Evolutionary conservation across 768 basidiomycete genomes (phyloP).

Genomic region (Chiua virens): DNA sequence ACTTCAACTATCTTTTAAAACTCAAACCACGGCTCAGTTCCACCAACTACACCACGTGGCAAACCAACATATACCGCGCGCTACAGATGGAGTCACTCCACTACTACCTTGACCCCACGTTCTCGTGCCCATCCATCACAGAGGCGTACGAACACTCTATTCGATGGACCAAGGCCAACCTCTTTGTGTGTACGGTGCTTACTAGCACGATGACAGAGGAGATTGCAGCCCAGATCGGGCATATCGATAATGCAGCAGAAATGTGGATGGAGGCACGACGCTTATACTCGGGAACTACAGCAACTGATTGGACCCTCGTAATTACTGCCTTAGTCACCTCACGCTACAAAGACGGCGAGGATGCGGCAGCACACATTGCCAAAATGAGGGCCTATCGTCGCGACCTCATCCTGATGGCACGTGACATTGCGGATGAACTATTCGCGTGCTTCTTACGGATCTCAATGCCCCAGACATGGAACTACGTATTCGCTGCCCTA

Average conservation of each 20-base stretch:
- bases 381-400: not conserved
- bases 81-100: not conserved
- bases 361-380: not conserved
- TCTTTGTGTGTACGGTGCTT: not conserved
- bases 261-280: not conserved
- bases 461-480: slow-evolving; percentile 15
- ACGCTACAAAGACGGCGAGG: not conserved
- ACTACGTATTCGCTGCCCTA: slow-evolving; percentile 12
- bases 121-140: no score
- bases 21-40: not conserved
- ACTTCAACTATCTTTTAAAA: not conserved
- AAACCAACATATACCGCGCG: not conserved
- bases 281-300: not conserved
- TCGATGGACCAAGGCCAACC: not conserved
- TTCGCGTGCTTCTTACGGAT: slow-evolving; percentile 6
- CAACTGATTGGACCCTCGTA: not conserved
- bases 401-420: not conserved
- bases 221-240: not conserved
- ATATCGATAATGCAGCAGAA: not conserved
- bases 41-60: not conserved
- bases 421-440: not conserved
- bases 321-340: not conserved
- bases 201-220: not conserved
- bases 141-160: not conserved
- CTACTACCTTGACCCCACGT: not conserved